Conservation (phyloP, 345 rosid genomes). For the Eucalyptus leucophloia region DNA sequence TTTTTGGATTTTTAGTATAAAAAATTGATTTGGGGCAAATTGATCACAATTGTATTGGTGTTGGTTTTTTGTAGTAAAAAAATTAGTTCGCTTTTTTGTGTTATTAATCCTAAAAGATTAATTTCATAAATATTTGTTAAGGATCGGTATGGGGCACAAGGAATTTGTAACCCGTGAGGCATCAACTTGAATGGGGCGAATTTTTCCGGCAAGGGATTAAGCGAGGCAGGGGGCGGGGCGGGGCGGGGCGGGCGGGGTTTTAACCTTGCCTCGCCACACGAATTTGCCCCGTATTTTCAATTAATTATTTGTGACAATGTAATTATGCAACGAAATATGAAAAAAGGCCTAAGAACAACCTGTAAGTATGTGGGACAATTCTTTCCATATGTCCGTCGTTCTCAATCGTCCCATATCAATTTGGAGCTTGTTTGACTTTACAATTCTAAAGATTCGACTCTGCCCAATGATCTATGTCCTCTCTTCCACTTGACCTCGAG, state of each 20-base stretch:
- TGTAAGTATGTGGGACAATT: too few relatives aligned
- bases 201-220: background rate
- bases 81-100: rapidly evolving
- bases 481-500: too few relatives aligned
- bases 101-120: too few relatives aligned
- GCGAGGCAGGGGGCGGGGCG: background rate
- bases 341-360: too few relatives aligned
- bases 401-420: too few relatives aligned
- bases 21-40: rapidly evolving
- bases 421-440: too few relatives aligned
- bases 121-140: background rate
- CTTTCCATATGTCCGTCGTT: too few relatives aligned
- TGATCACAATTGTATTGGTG: rapidly evolving
- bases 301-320: background rate
- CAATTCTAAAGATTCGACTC: too few relatives aligned
- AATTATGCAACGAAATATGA: too few relatives aligned
- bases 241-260: background rate
- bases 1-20: too few relatives aligned
- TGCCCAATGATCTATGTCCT: too few relatives aligned
- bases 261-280: background rate
- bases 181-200: background rate
- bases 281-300: background rate
- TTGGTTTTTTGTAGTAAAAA: too few relatives aligned
- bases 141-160: background rate
- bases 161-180: background rate